These are phyloP conservation scores for Aspergillus alliaceus DNA, from an alignment of 2,329 filamentous ascomycete genomes.

Conservation along the genomic window DNA sequence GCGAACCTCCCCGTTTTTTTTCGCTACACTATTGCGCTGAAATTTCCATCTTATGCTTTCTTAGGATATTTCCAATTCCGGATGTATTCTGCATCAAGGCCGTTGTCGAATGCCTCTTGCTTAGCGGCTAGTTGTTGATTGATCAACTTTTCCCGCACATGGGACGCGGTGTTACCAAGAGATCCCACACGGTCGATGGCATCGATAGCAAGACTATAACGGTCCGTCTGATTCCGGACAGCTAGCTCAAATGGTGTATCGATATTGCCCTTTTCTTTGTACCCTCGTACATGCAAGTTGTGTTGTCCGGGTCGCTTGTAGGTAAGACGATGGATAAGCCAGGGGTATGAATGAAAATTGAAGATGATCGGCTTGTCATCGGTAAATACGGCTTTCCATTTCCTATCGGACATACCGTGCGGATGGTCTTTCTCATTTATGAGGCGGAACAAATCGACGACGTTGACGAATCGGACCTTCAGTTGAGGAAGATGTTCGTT, in stretches of 20 bases:
- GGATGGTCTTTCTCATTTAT: slow-evolving; percentile 70
- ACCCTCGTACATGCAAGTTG: slow-evolving; percentile 73
- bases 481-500: slow-evolving; percentile 70
- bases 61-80: slow-evolving; percentile 55
- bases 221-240: slow-evolving; percentile 74
- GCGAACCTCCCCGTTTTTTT: too few relatives aligned
- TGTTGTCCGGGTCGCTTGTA: slow-evolving; percentile 70
- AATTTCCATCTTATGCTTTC: not conserved
- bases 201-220: slow-evolving; percentile 74
- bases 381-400: slow-evolving; percentile 72
- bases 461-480: slow-evolving; percentile 77
- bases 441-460: slow-evolving; percentile 78
- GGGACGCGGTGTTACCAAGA: slow-evolving; percentile 63
- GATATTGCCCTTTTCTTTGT: slow-evolving; percentile 82
- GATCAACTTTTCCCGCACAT: slow-evolving; percentile 63
- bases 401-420: slow-evolving; percentile 66
- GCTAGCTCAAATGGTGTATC: slow-evolving; percentile 77
- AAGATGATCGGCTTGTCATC: slow-evolving; percentile 72
- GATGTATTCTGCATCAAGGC: slow-evolving; percentile 67
- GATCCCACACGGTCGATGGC: slow-evolving; percentile 68
- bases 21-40: too few relatives aligned
- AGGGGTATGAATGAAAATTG: slow-evolving; percentile 83
- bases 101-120: slow-evolving; percentile 67
- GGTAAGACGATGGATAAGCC: slow-evolving; percentile 73
- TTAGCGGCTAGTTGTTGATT: slow-evolving; percentile 64